Evolutionary conservation across 441 rosid genomes (phyloP).

Genomic region (Breynia disticha): DNA sequence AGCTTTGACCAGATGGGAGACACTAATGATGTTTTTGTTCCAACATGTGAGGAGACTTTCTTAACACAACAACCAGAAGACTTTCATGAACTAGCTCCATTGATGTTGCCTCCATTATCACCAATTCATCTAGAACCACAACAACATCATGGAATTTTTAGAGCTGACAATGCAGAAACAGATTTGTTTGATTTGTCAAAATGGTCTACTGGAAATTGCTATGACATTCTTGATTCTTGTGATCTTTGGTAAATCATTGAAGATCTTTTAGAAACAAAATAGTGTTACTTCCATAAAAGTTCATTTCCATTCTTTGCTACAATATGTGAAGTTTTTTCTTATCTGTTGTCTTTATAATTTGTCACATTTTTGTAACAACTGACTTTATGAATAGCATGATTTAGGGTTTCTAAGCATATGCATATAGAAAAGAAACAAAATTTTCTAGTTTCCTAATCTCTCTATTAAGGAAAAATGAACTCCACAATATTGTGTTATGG

Average conservation of each 20-base stretch:
- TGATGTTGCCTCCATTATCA: conserved; percentile 5
- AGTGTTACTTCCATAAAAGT: too few species aligned
- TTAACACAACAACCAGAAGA: conserved; percentile 5
- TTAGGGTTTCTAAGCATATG: too few species aligned
- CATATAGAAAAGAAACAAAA: too few species aligned
- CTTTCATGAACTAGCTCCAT: background rate
- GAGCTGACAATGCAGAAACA: conserved; percentile 2
- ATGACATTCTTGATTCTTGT: background rate
- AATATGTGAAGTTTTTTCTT: too few species aligned
- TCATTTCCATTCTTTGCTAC: too few species aligned
- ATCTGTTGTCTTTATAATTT: too few species aligned
- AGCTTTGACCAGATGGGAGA: conserved; percentile 8
- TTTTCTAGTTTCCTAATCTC: too few species aligned
- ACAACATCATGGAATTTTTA: background rate
- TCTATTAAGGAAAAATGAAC: too few species aligned
- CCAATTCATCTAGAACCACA: conserved; percentile 1
- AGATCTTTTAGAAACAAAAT: too few species aligned
- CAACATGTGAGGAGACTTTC: background rate
- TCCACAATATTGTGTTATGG: too few species aligned
- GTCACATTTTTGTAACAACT: too few species aligned
- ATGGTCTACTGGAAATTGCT: background rate
- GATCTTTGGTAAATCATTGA: conserved; percentile 8
- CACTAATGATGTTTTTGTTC: background rate
- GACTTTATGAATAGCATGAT: too few species aligned
- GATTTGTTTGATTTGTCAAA: conserved; percentile 2